These are phyloP conservation scores for Nakaseomyces sp. DNA, from an alignment of 1,139 yeast species.

Conservation along the genomic window DNA sequence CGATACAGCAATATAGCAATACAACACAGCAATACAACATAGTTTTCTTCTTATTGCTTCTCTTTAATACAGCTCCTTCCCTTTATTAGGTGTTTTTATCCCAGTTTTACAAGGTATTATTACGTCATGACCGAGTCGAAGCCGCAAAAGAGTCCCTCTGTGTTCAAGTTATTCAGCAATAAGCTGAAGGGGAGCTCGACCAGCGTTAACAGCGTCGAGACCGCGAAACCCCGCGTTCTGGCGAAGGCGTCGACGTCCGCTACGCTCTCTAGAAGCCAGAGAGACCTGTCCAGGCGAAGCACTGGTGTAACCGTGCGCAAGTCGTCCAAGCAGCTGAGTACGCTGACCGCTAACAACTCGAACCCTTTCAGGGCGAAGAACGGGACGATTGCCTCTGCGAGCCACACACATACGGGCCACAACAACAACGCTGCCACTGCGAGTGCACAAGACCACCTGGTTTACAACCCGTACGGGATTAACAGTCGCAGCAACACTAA, in stretches of 20 bases:
- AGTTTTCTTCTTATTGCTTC: no score
- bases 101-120: no score
- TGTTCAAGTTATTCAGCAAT: constrained; percentile 18
- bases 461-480: constrained; percentile 31
- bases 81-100: no score
- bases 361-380: constrained; percentile 19
- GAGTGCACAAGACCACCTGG: constrained; percentile 14
- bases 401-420: constrained; percentile 1
- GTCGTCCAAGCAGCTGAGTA: constrained; percentile 17
- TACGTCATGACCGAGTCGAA: not conserved
- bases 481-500: constrained; percentile 14
- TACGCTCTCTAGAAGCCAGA: not conserved
- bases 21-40: no score
- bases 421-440: not conserved
- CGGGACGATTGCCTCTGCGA: constrained; percentile 1
- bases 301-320: constrained; percentile 9
- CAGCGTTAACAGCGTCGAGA: not conserved
- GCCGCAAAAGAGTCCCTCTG: constrained; percentile 7
- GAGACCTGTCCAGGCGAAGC: constrained; percentile 7
- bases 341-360: constrained; percentile 20
- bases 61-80: no score
- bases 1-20: no score
- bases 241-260: not conserved
- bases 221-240: not conserved
- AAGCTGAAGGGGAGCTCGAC: constrained; percentile 10